Conservation (phyloP, 176 grass and related monocot species). For the Zoysia japonica region DNA sequence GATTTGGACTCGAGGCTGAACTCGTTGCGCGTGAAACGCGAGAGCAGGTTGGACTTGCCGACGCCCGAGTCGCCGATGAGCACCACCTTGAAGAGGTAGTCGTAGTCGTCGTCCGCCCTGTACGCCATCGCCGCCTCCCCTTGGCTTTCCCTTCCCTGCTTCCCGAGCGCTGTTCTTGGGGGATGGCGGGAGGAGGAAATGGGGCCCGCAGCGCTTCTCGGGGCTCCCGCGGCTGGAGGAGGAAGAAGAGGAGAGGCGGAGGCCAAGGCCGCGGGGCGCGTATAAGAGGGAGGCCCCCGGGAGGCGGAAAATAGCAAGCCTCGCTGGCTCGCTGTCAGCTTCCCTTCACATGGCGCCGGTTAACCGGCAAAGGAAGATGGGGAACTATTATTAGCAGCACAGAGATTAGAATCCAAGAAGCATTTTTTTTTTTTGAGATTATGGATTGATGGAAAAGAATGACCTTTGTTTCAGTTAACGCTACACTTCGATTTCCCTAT, state of each 20-base stretch:
- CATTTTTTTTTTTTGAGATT: too few relatives aligned
- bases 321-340: neutral
- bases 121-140: conserved; percentile 15
- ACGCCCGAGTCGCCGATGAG: conserved; percentile 96
- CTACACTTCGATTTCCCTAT: too few relatives aligned
- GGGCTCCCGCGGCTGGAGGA: neutral
- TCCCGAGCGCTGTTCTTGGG: neutral
- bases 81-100: conserved; percentile 83
- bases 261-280: neutral
- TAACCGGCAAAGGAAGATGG: too few relatives aligned
- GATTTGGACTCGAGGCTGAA: conserved; percentile 99
- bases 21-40: conserved; percentile 96
- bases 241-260: neutral
- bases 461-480: too few relatives aligned
- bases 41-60: conserved; percentile 95
- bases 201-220: neutral
- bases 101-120: conserved; percentile 69
- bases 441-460: too few relatives aligned
- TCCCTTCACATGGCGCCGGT: too few relatives aligned
- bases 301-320: neutral
- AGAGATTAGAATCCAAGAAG: too few relatives aligned
- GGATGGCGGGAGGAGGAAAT: neutral
- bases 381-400: too few relatives aligned
- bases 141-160: neutral
- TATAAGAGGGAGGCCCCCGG: neutral